Evolutionary conservation across 2,329 filamentous ascomycete species (phyloP).

Genomic region (Sporothrix euskadiensis): DNA sequence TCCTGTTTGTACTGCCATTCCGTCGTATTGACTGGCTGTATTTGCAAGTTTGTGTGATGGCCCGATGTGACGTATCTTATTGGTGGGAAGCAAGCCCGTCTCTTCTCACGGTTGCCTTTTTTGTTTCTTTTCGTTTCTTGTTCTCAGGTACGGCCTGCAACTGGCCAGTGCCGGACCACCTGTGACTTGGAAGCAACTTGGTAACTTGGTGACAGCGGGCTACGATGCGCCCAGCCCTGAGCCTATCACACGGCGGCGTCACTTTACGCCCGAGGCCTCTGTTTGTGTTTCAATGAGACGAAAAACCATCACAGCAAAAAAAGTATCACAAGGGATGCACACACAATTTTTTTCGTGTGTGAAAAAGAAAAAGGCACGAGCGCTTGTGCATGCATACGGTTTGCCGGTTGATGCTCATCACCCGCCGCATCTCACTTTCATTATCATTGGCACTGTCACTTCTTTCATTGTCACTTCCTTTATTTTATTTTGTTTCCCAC

Average conservation of each 20-base stretch:
- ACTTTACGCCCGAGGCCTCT: background rate
- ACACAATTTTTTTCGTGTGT: background rate
- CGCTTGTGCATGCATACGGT: conserved; percentile 19
- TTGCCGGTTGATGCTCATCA: conserved; percentile 12
- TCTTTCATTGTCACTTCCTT: background rate
- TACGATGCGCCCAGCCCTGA: background rate
- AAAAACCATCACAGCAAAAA: background rate
- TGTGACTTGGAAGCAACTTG: conserved; percentile 18
- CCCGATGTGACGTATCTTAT: background rate
- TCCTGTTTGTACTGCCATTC: background rate
- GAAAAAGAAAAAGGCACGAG: conserved; percentile 23
- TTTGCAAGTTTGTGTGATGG: conserved; percentile 4
- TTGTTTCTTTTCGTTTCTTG: background rate
- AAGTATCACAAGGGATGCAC: background rate
- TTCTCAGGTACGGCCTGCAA: conserved; percentile 8
- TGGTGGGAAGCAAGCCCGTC: background rate
- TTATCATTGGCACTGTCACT: background rate
- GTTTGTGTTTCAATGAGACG: background rate
- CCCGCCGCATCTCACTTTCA: background rate
- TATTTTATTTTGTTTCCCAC: background rate
- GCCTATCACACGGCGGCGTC: conserved; percentile 15
- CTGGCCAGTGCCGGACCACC: conserved; percentile 12
- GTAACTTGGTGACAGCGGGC: background rate
- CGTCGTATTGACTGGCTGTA: background rate
- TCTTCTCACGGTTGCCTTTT: background rate